A percentile compares a stretch with the other conserved stretches of the same genome.
Conservation (phyloP, 2,329 filamentous ascomycete genomes). For the Polychaeton citri region DNA sequence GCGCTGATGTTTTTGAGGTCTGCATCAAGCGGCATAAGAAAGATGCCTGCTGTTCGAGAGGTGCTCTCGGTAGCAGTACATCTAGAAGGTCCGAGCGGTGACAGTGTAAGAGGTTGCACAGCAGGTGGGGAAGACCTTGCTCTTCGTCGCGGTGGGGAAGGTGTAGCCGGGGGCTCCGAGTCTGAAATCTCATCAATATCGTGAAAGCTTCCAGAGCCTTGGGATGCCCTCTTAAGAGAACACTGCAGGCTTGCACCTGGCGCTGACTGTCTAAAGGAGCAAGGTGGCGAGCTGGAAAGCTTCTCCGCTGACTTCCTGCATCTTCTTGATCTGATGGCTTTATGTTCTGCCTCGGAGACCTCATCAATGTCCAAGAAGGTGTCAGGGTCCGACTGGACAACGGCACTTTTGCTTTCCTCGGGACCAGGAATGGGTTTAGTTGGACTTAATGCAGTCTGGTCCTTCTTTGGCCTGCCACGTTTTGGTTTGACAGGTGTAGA, state of each 20-base stretch:
- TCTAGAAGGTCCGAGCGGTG: background rate
- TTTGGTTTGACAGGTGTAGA: constrained; percentile 3
- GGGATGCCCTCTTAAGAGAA: too few species aligned
- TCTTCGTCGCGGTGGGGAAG: constrained; percentile 18
- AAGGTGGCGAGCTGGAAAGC: too few species aligned
- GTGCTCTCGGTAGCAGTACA: background rate
- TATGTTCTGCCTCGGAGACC: too few species aligned
- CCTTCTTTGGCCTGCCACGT: constrained; percentile 8
- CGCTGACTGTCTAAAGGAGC: too few species aligned
- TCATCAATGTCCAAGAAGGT: too few species aligned
- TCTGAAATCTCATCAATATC: constrained; percentile 17
- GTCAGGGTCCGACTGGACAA: too few species aligned
- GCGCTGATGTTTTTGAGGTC: constrained; percentile 12
- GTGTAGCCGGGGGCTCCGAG: constrained; percentile 15
- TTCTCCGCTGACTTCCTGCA: too few species aligned
- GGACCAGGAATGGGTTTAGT: too few species aligned
- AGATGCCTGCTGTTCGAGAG: background rate
- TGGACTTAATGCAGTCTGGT: too few species aligned
- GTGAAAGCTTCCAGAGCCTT: background rate
- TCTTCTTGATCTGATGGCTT: too few species aligned
- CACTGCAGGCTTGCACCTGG: too few species aligned
- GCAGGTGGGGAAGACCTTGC: constrained; percentile 12
- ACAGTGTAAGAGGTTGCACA: constrained; percentile 7
- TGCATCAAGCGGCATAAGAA: background rate
- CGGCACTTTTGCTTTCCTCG: too few species aligned